Evolutionary conservation across 331 rosid species (phyloP), one percentile per base, ranked within the genome.

Genomic region (Rosa hybrid): DNA sequence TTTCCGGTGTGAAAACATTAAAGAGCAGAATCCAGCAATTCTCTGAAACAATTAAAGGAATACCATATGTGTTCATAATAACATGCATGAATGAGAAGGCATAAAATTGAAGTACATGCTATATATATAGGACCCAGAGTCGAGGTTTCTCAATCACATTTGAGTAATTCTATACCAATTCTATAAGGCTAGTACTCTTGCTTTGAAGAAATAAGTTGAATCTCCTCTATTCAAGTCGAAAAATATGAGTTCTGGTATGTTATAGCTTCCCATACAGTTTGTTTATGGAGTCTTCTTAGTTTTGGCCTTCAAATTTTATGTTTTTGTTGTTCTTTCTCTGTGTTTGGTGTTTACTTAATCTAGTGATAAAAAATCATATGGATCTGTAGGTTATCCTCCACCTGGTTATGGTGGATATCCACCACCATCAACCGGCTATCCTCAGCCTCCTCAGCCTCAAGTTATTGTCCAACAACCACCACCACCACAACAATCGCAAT

Each of bases 361-460:
- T 50, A 10, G 38, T 13, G 23, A 72, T 54, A 20, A 18, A 25
- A 10, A 51, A 49, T 50, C 18, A 0, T 8, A 30, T 50, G 63
- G 62, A 9, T 48, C 49, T 41, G 45, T 57, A 75, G 78, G 68
- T 57, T 75, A 75, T 56, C 54, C 78, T 75, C 78, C 54, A 56
- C 68, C 68, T 7, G 78, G 49, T 18, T 68, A 68, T 4, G 13
- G 53, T 39, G 48, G 53, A 21, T 74, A 74, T 57, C 42, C 44
- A 17, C 10, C 16, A 8, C 69, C 64, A 10, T 38, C n/a, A 3
- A 7, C 46, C 1, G 78, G 70, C 16, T 75, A 75, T 23, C 78
- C 69, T 39, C 78, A 54, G 41, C 53, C 69, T 56, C 42, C 78
- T 59, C 70, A 6, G 10, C 69, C 78, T 57, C 78, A 75, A 13